Evolutionary conservation across 2,329 filamentous ascomycete species (phyloP), one percentile per base, ranked within the genome.

Genomic region (Exophiala calicioides): DNA sequence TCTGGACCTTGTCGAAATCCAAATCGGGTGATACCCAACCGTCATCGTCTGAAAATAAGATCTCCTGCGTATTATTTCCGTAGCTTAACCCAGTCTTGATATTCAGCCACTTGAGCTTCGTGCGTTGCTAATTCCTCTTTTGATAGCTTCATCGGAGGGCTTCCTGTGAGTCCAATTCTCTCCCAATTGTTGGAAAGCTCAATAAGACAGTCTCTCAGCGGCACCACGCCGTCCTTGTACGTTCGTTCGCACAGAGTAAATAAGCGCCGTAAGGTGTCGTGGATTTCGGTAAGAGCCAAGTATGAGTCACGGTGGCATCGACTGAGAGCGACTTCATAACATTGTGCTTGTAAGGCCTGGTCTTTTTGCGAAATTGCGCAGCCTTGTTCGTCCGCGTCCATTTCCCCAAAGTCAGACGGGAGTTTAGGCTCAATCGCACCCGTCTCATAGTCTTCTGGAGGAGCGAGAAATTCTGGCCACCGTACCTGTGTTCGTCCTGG

Each of bases 1-100:
- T 53, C 39, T 43, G 46, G 37, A 56, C 60, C 32, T 59, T 44
- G 13, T 27, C 45, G 26, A 62, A 55, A 52, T 68, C 62, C 26
- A 65, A 5, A 21, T 60, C 48, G 10, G 64, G 67, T 5, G 59
- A 32, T 12, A 68, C 55, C 64, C 65, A 70, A 8, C 65, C 65
- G 35, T 69, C 65, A 0, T 56, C 55, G 56, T 69, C 66, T n/a
- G 0, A 65, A 65, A 40, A 53, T 51, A 3, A 69, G 54, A 36
- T 52, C 53, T 31, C 63, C 56, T 39, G 53, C 44, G 3, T 60
- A 65, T 23, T 65, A 27, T 33, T 61, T 54, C 16, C 60, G 60
- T 23, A 63, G 36, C 12, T 54, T 36, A 39, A 65, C 47, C 55
- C 55, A 64, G 18, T 55, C 56, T 30, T 59, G 47, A 35, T 68